Evolutionary conservation across 306 rosid genomes (phyloP).

Genomic region (Urtica urens): DNA sequence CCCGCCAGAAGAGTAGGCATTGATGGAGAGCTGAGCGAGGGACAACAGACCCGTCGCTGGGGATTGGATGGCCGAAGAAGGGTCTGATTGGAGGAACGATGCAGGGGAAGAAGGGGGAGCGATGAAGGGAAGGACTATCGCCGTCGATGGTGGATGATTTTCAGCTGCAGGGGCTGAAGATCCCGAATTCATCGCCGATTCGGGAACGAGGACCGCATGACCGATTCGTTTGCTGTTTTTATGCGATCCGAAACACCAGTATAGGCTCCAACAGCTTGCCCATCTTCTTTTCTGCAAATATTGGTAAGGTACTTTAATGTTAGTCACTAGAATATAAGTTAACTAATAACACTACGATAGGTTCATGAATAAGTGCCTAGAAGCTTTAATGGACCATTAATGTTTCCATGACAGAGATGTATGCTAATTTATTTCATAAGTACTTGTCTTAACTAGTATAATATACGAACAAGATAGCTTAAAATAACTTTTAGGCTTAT

Average conservation of each 20-base stretch:
- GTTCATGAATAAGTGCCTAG: too few species aligned
- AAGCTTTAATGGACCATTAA: too few species aligned
- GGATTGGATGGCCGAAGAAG: constrained; percentile 74
- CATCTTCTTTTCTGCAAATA: constrained; percentile 89
- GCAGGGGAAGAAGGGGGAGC: constrained; percentile 99
- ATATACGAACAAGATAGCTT: too few species aligned
- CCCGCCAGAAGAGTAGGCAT: constrained; percentile 64
- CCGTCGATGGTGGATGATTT: constrained; percentile 43
- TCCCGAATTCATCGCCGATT: constrained; percentile 45
- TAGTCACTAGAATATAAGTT: too few species aligned
- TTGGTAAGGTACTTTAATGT: too few species aligned
- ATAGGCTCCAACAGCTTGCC: constrained; percentile 85
- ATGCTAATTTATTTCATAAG: too few species aligned
- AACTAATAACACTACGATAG: too few species aligned
- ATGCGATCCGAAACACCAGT: constrained; percentile 74
- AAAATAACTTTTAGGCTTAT: too few species aligned
- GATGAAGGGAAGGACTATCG: constrained; percentile 67
- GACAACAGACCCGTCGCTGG: constrained; percentile 80
- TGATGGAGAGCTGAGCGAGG: constrained; percentile 53
- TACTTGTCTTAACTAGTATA: too few species aligned
- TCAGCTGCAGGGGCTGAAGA: constrained; percentile 37
- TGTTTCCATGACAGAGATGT: too few species aligned
- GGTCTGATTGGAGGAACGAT: constrained; percentile 82
- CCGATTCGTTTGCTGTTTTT: constrained; percentile 79
- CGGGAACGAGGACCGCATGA: constrained; percentile 89